These are phyloP conservation scores for Hypoxylon sp. DNA, from an alignment of 2,329 filamentous ascomycete genomes.

Conservation along the genomic window DNA sequence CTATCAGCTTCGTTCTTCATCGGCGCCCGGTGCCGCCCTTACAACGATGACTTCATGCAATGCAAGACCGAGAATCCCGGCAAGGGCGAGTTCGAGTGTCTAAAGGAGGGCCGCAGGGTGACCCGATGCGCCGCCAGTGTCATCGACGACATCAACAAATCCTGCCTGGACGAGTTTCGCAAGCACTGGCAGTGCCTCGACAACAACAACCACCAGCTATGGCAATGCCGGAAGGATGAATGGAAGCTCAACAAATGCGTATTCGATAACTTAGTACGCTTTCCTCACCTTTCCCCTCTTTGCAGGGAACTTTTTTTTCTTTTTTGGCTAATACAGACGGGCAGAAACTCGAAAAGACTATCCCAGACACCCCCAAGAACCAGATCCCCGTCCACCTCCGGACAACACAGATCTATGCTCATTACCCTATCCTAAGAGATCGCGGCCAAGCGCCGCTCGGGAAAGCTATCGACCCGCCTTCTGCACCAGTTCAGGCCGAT, in stretches of 20 bases:
- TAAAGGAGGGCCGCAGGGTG: conserved; percentile 96
- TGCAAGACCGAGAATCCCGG: conserved; percentile 97
- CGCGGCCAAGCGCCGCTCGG: conserved; percentile 51
- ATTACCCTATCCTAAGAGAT: conserved; percentile 61
- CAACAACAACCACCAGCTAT: conserved; percentile 97
- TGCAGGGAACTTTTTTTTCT: not conserved
- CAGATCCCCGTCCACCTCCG: conserved; percentile 82
- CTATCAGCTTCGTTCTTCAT: conserved; percentile 97
- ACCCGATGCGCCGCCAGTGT: conserved; percentile 97
- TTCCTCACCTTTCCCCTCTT: not conserved
- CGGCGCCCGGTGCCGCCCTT: conserved; percentile 91
- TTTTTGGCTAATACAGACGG: conserved; percentile 25
- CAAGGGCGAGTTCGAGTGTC: conserved; percentile 90
- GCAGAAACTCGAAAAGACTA: conserved; percentile 84
- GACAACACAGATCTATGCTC: conserved; percentile 73
- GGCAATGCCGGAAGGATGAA: conserved; percentile 92
- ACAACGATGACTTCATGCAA: conserved; percentile 99
- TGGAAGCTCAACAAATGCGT: conserved; percentile 95
- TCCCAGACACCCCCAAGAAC: conserved; percentile 79
- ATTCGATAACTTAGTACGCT: conserved; percentile 90
- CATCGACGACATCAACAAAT: conserved; percentile 96
- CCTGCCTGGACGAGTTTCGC: conserved; percentile 92
- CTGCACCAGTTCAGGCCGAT: conserved; percentile 49
- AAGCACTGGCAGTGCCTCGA: conserved; percentile 96
- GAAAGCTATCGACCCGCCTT: conserved; percentile 53